Percentiles rank a stretch among this genome's conserved stretches.
These are phyloP conservation scores for Candida pseudoviswanathii DNA, from an alignment of 1,139 yeast genomes.

Conservation along the genomic window DNA sequence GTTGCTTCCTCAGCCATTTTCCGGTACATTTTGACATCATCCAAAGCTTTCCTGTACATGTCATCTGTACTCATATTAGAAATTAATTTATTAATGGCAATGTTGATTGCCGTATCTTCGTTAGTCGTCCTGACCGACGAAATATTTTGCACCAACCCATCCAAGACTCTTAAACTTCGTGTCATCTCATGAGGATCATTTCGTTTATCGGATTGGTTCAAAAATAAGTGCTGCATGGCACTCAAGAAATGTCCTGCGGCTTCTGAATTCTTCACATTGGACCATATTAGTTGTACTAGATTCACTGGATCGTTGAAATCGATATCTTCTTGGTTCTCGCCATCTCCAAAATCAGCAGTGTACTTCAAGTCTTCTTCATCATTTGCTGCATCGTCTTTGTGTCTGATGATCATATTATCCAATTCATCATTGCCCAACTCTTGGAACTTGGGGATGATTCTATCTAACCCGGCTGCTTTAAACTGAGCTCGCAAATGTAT, in stretches of 20 bases:
- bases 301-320: constrained; percentile 79
- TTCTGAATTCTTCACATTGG: constrained; percentile 67
- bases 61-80: constrained; percentile 89
- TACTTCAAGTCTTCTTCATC: constrained; percentile 71
- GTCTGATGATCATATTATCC: constrained; percentile 65
- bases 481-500: constrained; percentile 78
- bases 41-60: constrained; percentile 76
- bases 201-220: constrained; percentile 64
- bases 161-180: constrained; percentile 75
- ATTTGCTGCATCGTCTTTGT: constrained; percentile 63
- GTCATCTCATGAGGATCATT: constrained; percentile 52
- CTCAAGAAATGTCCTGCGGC: constrained; percentile 74
- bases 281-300: constrained; percentile 68
- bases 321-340: constrained; percentile 35
- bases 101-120: constrained; percentile 75
- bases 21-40: constrained; percentile 68
- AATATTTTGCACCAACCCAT: constrained; percentile 80
- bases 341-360: constrained; percentile 56
- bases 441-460: constrained; percentile 63
- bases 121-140: constrained; percentile 66
- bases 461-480: constrained; percentile 71
- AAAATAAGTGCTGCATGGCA: constrained; percentile 80
- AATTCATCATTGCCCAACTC: constrained; percentile 65
- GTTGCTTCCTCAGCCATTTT: constrained; percentile 76
- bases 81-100: constrained; percentile 78